Evolutionary conservation across 2,329 filamentous ascomycete genomes (phyloP).

Genomic region (Chrysoporthe deuterocubensis): DNA sequence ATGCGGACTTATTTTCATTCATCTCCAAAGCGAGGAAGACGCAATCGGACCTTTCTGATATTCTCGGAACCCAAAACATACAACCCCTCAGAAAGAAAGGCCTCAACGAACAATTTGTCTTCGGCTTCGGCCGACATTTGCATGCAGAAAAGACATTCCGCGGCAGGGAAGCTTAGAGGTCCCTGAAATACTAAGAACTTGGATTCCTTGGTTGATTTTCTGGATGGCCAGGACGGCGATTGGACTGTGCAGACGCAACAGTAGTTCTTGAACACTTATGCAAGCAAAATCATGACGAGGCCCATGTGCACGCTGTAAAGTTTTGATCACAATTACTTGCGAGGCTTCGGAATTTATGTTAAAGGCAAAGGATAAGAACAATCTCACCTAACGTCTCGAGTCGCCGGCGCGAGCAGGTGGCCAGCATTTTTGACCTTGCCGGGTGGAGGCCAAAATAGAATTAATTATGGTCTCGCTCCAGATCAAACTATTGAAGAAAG

Average conservation of each 20-base stretch:
- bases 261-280: neutral
- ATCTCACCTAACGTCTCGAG: neutral
- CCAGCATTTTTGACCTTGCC: neutral
- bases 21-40: constrained; percentile 1
- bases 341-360: neutral
- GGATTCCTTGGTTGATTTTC: neutral
- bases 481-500: no score
- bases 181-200: neutral
- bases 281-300: neutral
- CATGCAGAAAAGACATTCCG: neutral
- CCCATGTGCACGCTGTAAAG: neutral
- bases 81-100: neutral
- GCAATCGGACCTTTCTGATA: neutral
- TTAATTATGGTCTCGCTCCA: neutral
- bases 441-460: neutral
- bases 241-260: neutral
- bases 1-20: neutral
- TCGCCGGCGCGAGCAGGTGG: neutral
- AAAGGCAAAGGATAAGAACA: neutral
- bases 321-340: neutral
- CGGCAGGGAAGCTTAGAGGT: neutral
- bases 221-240: neutral
- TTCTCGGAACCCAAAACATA: neutral
- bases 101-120: neutral
- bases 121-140: neutral